Evolutionary conservation across 345 rosid genomes (phyloP).

Genomic region (Linum tenue): DNA sequence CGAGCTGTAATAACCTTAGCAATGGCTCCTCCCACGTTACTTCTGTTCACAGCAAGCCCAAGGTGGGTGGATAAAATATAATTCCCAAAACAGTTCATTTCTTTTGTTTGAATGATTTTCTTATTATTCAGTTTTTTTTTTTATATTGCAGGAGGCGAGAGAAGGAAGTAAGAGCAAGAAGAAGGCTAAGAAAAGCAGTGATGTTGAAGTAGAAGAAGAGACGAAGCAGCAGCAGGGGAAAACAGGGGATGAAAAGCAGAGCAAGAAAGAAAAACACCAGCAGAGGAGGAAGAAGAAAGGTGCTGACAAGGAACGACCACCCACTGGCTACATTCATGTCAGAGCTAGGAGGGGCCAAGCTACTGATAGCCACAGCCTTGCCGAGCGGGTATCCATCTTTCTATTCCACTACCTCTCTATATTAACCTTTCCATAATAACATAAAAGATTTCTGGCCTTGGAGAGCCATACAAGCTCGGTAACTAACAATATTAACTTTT

Average conservation of each 20-base stretch:
- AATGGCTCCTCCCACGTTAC: conserved; percentile 22
- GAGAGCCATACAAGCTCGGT: too few species aligned
- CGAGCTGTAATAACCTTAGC: conserved; percentile 21
- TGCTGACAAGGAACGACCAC: conserved; percentile 27
- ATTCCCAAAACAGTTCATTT: neutral
- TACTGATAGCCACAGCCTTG: conserved; percentile 65
- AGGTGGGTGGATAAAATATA: neutral
- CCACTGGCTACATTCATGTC: conserved; percentile 64
- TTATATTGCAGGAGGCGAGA: conserved; percentile 24
- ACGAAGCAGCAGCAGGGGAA: conserved; percentile 12
- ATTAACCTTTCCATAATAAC: too few species aligned
- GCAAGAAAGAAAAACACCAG: neutral
- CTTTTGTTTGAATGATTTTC: neutral
- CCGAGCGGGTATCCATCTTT: conserved; percentile 50
- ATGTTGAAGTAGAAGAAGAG: conserved; percentile 16
- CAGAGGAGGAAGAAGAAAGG: conserved; percentile 28
- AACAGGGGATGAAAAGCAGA: too few species aligned
- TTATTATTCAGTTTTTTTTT: neutral
- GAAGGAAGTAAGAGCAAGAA: conserved; percentile 39
- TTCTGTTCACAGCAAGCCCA: neutral
- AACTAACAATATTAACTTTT: too few species aligned
- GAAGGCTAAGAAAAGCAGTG: conserved; percentile 27
- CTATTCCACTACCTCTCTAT: neutral
- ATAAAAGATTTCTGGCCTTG: too few species aligned
- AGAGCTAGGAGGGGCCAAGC: conserved; percentile 87